Evolutionary conservation across 306 rosid species (phyloP).

Genomic region (Quercus dentata): DNA sequence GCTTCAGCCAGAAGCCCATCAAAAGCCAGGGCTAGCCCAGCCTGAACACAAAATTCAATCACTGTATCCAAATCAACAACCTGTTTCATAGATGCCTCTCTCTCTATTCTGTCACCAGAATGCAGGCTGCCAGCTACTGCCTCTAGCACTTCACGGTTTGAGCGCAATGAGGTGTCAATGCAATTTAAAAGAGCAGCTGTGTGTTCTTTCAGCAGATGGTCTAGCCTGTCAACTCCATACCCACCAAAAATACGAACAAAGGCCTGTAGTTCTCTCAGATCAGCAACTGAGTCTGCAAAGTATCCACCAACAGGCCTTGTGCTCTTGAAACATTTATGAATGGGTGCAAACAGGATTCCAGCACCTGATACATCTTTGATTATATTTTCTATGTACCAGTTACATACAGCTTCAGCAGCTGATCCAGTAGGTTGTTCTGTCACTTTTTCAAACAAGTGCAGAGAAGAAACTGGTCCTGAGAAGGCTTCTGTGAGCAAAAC

Average conservation of each 20-base stretch:
- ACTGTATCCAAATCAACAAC: conserved; percentile 87
- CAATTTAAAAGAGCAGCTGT: conserved; percentile 97
- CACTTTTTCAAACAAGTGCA: conserved; percentile 85
- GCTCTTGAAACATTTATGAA: conserved; percentile 93
- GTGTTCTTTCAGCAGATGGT: conserved; percentile 92
- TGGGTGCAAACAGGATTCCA: conserved; percentile 87
- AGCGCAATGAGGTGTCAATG: conserved; percentile 87
- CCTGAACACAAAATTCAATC: conserved; percentile 85
- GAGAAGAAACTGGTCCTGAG: conserved; percentile 93
- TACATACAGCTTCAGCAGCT: conserved; percentile 86
- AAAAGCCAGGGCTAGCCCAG: conserved; percentile 90
- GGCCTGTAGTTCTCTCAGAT: conserved; percentile 78
- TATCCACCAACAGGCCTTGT: conserved; percentile 98
- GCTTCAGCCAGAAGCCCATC: conserved; percentile 83
- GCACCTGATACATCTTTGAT: conserved; percentile 90
- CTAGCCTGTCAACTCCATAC: conserved; percentile 93
- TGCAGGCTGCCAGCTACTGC: conserved; percentile 78
- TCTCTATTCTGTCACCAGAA: conserved; percentile 86
- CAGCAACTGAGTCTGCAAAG: conserved; percentile 96
- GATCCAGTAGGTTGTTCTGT: conserved; percentile 86
- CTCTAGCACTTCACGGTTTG: conserved; percentile 87
- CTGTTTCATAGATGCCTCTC: conserved; percentile 83
- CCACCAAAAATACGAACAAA: conserved; percentile 92
- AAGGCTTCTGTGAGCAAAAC: conserved; percentile 83
- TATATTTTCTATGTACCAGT: conserved; percentile 94